These are phyloP conservation scores for Phytophthora cryptogea DNA, from an alignment of 352 stramenopile species.

Conservation along the genomic window DNA sequence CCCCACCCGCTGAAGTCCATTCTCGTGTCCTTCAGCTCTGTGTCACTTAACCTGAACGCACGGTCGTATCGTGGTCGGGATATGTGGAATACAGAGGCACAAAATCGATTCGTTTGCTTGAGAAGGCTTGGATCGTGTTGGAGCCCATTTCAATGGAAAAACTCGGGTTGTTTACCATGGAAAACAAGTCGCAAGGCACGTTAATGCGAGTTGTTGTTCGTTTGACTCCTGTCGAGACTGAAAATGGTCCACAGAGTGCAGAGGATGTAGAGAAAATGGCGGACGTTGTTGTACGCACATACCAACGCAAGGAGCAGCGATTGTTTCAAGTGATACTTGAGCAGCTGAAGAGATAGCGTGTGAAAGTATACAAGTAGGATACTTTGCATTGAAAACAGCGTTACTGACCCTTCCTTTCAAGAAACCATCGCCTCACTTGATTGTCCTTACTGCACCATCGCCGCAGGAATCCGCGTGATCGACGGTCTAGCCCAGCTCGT, in stretches of 20 bases:
- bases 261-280: constrained; percentile 18
- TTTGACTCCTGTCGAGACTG: constrained; percentile 14
- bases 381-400: background rate
- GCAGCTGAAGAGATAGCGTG: constrained; percentile 8
- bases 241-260: constrained; percentile 1
- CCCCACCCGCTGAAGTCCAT: constrained; percentile 14
- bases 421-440: background rate
- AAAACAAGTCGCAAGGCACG: constrained; percentile 2
- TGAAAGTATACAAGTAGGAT: constrained; percentile 1
- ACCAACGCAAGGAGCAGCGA: constrained; percentile 13
- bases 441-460: constrained; percentile 30
- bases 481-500: constrained; percentile 46
- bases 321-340: constrained; percentile 18
- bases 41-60: constrained; percentile 7
- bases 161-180: background rate
- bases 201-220: constrained; percentile 16
- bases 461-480: constrained; percentile 53
- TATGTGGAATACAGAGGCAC: constrained; percentile 33
- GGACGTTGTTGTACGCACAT: constrained; percentile 10
- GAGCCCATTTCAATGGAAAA: constrained; percentile 7
- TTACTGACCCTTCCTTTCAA: background rate
- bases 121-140: constrained; percentile 32
- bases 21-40: constrained; percentile 18
- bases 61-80: constrained; percentile 26
- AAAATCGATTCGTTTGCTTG: constrained; percentile 30